Evolutionary conservation across 1,139 yeast genomes (phyloP).

Genomic region (Yamadazyma sp.): DNA sequence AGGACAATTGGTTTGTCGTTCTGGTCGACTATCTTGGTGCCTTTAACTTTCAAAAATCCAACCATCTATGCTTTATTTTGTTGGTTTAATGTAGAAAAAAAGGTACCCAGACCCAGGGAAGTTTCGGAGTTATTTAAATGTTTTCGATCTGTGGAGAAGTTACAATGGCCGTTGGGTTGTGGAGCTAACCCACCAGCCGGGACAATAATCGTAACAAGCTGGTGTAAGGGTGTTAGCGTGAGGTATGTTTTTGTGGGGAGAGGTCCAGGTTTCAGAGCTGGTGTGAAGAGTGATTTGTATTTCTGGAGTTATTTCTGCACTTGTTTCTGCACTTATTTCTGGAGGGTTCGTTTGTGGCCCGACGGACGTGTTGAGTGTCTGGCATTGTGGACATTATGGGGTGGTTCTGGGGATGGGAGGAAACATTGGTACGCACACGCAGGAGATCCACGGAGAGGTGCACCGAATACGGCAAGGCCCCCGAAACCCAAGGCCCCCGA

Average conservation of each 20-base stretch:
- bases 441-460: not conserved
- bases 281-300: too few species aligned
- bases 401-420: not conserved
- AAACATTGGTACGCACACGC: not conserved
- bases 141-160: not conserved
- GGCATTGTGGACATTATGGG: not conserved
- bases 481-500: too few species aligned
- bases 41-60: constrained; percentile 22
- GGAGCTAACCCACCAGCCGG: not conserved
- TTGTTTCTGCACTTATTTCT: too few species aligned
- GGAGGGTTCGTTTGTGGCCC: too few species aligned
- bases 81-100: too few species aligned
- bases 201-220: not conserved
- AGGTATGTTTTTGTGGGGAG: not conserved
- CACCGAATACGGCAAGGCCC: not conserved
- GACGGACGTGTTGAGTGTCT: too few species aligned
- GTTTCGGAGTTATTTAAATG: not conserved
- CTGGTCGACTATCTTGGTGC: constrained; percentile 42
- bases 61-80: constrained; percentile 16
- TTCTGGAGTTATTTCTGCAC: too few species aligned
- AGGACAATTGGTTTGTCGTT: constrained; percentile 33
- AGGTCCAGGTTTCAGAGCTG: too few species aligned
- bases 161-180: not conserved
- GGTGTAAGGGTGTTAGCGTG: too few species aligned
- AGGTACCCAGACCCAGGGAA: too few species aligned